phyloP scores from a whole-genome alignment of 208 protist genomes.

The Willaertia magna region DNA sequence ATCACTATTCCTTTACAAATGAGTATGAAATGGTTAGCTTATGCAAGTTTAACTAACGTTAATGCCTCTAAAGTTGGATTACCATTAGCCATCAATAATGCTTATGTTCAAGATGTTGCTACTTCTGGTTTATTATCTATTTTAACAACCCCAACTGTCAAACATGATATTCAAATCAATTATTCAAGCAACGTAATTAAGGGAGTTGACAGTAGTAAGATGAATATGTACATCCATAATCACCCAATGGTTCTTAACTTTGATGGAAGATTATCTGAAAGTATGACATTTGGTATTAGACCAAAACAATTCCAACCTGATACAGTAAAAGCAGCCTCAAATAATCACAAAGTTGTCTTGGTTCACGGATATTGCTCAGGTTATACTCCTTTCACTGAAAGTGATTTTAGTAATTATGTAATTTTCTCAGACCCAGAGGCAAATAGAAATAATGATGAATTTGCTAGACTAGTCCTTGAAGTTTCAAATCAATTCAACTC shows the following conservation, averaged over 20 bases:
- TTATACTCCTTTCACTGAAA: conserved; percentile 1
- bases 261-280: background rate
- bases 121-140: background rate
- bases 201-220: too few relatives aligned
- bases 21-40: background rate
- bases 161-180: too few relatives aligned
- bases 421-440: conserved; percentile 15
- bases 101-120: background rate
- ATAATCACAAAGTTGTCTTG: background rate
- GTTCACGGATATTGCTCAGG: conserved; percentile 24
- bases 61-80: background rate
- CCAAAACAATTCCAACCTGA: background rate
- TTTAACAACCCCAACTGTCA: too few relatives aligned
- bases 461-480: conserved; percentile 10
- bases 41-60: background rate
- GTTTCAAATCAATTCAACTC: background rate
- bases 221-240: background rate
- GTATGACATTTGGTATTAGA: background rate
- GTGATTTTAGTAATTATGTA: conserved; percentile 17
- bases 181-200: too few relatives aligned
- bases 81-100: background rate
- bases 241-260: background rate
- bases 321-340: background rate
- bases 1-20: background rate
- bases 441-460: conserved; percentile 18